Conservation (phyloP, 495 filamentous ascomycete species). For the Penicillium paxilli region DNA sequence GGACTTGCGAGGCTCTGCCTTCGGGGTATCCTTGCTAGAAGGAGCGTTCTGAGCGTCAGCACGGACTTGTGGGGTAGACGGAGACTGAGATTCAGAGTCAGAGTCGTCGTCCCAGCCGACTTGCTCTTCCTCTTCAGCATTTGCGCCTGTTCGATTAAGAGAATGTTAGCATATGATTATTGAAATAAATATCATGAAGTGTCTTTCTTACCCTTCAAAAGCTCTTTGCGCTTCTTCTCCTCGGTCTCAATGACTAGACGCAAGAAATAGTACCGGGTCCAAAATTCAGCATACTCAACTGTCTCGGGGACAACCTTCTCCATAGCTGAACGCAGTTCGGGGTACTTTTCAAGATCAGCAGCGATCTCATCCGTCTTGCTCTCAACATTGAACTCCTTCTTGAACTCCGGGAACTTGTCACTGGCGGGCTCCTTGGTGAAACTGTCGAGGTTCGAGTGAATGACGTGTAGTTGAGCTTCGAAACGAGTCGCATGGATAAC, state of each 20-base stretch:
- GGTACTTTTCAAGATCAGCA: conserved; percentile 80
- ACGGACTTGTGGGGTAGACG: conserved; percentile 49
- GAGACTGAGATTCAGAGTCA: conserved; percentile 58
- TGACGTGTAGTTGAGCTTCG: conserved; percentile 92
- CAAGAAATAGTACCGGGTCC: conserved; percentile 95
- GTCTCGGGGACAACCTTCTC: conserved; percentile 91
- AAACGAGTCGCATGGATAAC: conserved; percentile 93
- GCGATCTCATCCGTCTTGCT: conserved; percentile 84
- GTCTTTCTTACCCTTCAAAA: conserved; percentile 76
- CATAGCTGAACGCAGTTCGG: conserved; percentile 87
- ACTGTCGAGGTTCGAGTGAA: conserved; percentile 82
- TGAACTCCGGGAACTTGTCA: conserved; percentile 73
- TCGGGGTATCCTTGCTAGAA: conserved; percentile 39
- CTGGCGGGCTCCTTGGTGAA: conserved; percentile 81
- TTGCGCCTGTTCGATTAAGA: conserved; percentile 43
- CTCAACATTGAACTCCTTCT: conserved; percentile 74
- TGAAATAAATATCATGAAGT: conserved; percentile 5
- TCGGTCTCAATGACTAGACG: conserved; percentile 93
- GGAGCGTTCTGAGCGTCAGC: conserved; percentile 15
- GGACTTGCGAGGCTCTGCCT: conserved; percentile 73
- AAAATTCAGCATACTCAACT: conserved; percentile 87
- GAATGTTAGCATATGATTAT: conserved; percentile 17
- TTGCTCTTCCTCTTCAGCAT: conserved; percentile 71
- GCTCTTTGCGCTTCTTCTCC: conserved; percentile 83
- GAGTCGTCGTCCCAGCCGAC: conserved; percentile 84